phyloP scores from a whole-genome alignment of 1,284 basidiomycete genomes.

The Wolfiporia cocos region DNA sequence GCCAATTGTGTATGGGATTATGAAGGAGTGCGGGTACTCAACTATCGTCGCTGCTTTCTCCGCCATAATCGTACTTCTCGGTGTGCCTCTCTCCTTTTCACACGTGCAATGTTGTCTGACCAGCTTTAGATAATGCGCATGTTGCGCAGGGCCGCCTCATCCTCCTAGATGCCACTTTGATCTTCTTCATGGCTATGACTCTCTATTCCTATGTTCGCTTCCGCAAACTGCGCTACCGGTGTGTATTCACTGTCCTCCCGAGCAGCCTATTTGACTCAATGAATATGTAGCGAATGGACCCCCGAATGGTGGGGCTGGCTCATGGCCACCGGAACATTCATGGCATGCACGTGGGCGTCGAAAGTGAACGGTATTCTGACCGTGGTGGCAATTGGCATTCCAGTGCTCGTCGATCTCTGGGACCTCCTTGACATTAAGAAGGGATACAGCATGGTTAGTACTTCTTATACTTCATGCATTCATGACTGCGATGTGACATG shows the following conservation, averaged over 20 bases:
- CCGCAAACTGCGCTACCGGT: slow-evolving; percentile 91
- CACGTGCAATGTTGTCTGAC: slow-evolving; percentile 5
- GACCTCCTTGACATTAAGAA: slow-evolving; percentile 86
- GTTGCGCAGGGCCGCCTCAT: slow-evolving; percentile 94
- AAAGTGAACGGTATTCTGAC: slow-evolving; percentile 98
- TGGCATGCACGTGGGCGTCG: slow-evolving; percentile 95
- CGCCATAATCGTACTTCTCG: slow-evolving; percentile 80
- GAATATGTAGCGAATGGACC: slow-evolving; percentile 68
- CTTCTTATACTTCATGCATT: neutral
- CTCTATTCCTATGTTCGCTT: slow-evolving; percentile 96
- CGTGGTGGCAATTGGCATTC: slow-evolving; percentile 84
- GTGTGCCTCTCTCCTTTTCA: slow-evolving; percentile 32
- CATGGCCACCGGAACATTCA: slow-evolving; percentile 82
- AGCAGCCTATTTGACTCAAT: slow-evolving; percentile 8
- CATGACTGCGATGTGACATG: slow-evolving; percentile 1
- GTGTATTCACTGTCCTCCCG: slow-evolving; percentile 19
- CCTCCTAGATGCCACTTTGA: slow-evolving; percentile 89
- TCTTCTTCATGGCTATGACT: slow-evolving; percentile 94
- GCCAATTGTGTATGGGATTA: slow-evolving; percentile 90
- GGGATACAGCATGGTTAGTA: slow-evolving; percentile 76
- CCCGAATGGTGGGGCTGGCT: slow-evolving; percentile 96
- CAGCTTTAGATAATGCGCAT: slow-evolving; percentile 79
- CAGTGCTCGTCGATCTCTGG: slow-evolving; percentile 94
- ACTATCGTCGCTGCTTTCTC: slow-evolving; percentile 87
- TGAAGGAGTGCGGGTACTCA: slow-evolving; percentile 97